Evolutionary conservation across 108 stramenopile genomes (phyloP).

Genomic region (Aurantiochytrium sp.): DNA sequence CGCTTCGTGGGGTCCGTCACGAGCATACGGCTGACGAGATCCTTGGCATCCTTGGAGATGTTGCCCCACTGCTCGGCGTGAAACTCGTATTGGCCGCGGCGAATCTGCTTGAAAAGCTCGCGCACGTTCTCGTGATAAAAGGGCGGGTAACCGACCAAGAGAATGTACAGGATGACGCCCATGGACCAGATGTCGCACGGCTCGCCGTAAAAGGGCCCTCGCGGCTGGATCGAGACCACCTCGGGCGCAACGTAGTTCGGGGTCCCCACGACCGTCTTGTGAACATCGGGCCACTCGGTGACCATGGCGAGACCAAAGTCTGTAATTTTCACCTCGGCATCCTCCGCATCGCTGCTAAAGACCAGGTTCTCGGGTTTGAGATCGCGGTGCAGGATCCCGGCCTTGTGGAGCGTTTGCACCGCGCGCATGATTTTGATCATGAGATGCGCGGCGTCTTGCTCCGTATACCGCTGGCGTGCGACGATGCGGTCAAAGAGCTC

Average conservation of each 20-base stretch:
- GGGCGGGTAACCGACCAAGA: constrained; percentile 26
- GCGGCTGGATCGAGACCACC: constrained; percentile 3
- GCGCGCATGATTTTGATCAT: constrained; percentile 11
- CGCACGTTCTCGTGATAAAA: constrained; percentile 31
- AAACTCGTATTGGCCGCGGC: constrained; percentile 34
- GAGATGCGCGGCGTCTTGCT: constrained; percentile 54
- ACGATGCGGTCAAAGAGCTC: constrained; percentile 88
- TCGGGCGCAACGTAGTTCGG: constrained; percentile 38
- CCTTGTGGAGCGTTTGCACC: constrained; percentile 7
- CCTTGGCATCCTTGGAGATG: constrained; percentile 41
- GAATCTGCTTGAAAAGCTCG: constrained; percentile 26
- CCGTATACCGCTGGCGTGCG: constrained; percentile 60
- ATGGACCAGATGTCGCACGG: constrained; percentile 29
- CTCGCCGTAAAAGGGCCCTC: background rate
- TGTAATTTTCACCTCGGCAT: constrained; percentile 26
- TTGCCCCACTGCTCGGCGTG: constrained; percentile 31
- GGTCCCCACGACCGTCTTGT: constrained; percentile 25
- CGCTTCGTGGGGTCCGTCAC: constrained; percentile 33
- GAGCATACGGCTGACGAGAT: constrained; percentile 40
- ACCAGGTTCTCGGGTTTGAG: constrained; percentile 38
- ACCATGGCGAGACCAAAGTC: constrained; percentile 31
- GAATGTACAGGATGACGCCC: constrained; percentile 33
- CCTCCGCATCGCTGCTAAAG: background rate
- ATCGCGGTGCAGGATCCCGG: constrained; percentile 27
- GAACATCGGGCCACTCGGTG: background rate